Percentiles rank a stretch among this genome's conserved stretches.
Conservation (phyloP, 2,329 filamentous ascomycete species). For the Exophiala oligosperma region DNA sequence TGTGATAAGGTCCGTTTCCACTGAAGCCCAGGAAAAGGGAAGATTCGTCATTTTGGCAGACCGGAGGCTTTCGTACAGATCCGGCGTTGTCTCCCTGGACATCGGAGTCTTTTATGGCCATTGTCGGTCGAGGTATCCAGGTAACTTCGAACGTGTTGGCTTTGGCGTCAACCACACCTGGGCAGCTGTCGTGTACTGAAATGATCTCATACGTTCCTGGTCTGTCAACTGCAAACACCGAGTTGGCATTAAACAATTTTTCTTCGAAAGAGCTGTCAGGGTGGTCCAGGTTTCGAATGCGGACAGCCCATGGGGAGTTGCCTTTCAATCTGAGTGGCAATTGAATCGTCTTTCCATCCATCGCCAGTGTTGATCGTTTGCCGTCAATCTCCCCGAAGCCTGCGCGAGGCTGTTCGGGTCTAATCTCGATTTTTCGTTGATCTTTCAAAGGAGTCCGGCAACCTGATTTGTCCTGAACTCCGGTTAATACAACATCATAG, state of each 20-base stretch:
- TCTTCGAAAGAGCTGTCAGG: slow-evolving; percentile 46
- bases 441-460: slow-evolving; percentile 86
- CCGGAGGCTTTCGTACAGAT: slow-evolving; percentile 70
- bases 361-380: slow-evolving; percentile 69
- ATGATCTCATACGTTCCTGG: slow-evolving; percentile 79
- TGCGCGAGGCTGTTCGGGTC: slow-evolving; percentile 82
- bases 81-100: slow-evolving; percentile 57
- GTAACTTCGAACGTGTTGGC: slow-evolving; percentile 76
- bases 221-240: slow-evolving; percentile 63
- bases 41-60: slow-evolving; percentile 95
- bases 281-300: slow-evolving; percentile 61
- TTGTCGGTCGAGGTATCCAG: slow-evolving; percentile 79
- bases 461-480: slow-evolving; percentile 79
- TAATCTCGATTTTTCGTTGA: slow-evolving; percentile 80
- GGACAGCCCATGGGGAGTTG: slow-evolving; percentile 78
- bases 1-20: slow-evolving; percentile 78
- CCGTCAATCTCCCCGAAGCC: slow-evolving; percentile 85
- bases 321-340: slow-evolving; percentile 85
- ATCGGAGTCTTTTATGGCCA: slow-evolving; percentile 66
- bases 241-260: slow-evolving; percentile 64
- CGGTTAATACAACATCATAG: slow-evolving; percentile 82
- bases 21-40: slow-evolving; percentile 77
- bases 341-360: slow-evolving; percentile 72
- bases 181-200: slow-evolving; percentile 78
- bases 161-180: slow-evolving; percentile 72